Evolutionary conservation across 768 basidiomycete genomes (phyloP).

Genomic region (Coprinellus micaceus): DNA sequence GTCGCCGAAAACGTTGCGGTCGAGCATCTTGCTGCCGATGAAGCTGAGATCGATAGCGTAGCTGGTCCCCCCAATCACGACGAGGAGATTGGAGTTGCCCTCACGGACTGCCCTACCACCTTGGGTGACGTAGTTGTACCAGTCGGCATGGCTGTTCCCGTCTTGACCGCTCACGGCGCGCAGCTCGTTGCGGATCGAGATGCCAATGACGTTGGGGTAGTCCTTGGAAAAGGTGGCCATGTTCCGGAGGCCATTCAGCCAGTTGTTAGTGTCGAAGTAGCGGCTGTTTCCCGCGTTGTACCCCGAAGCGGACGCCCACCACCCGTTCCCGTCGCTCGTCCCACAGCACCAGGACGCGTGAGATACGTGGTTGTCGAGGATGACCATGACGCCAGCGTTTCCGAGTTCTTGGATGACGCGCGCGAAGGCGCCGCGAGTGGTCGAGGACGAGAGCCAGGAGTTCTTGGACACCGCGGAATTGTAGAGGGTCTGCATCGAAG

Average conservation of each 20-base stretch:
- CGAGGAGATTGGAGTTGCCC: conserved; percentile 13
- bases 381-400: conserved; percentile 10
- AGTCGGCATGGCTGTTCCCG: conserved; percentile 14
- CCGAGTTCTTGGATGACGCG: conserved; percentile 15
- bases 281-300: conserved; percentile 17
- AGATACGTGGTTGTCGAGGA: conserved; percentile 20
- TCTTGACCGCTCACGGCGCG: conserved; percentile 14
- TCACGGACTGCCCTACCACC: conserved; percentile 12
- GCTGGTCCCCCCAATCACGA: conserved; percentile 15
- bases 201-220: conserved; percentile 17
- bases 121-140: conserved; percentile 15
- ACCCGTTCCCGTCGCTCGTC: conserved; percentile 18
- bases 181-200: conserved; percentile 20
- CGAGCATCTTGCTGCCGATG: conserved; percentile 11
- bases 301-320: conserved; percentile 17
- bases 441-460: conserved; percentile 14
- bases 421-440: conserved; percentile 13
- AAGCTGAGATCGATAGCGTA: conserved; percentile 12
- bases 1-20: conserved; percentile 7
- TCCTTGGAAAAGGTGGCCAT: conserved; percentile 15
- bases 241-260: conserved; percentile 15
- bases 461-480: conserved; percentile 13
- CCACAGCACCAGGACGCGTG: conserved; percentile 20
- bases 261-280: conserved; percentile 18
- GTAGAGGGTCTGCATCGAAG: conserved; percentile 14